Evolutionary conservation across 2,329 filamentous ascomycete genomes (phyloP).

Genomic region (Apiospora sp.): DNA sequence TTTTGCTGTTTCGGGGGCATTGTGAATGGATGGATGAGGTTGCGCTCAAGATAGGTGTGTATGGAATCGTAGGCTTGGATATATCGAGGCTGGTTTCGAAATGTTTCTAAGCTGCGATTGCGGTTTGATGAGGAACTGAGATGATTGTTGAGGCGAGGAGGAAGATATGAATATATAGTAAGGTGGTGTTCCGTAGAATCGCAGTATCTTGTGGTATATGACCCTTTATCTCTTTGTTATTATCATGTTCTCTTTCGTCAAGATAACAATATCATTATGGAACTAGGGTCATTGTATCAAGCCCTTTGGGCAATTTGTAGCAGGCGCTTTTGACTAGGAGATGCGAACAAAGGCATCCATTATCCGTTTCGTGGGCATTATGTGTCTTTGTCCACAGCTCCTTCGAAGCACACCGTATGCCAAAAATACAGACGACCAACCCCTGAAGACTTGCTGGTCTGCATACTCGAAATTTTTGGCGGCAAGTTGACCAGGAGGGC

Average conservation of each 20-base stretch:
- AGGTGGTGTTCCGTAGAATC: background rate
- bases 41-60: too few species aligned
- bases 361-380: background rate
- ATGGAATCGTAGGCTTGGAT: too few species aligned
- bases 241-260: background rate
- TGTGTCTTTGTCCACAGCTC: background rate
- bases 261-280: background rate
- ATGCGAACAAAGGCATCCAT: background rate
- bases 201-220: background rate
- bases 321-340: background rate
- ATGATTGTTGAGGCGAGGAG: background rate
- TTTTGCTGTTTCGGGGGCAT: background rate
- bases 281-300: background rate
- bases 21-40: background rate
- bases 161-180: background rate
- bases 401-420: background rate
- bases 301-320: background rate
- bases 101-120: background rate
- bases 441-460: background rate
- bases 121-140: background rate
- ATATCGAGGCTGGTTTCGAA: too few species aligned
- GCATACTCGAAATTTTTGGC: background rate
- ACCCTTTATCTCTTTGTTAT: background rate
- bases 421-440: background rate
- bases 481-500: background rate